Base-by-base conservation (phyloP, 768 basidiomycete genomes). In the Suillus subaureus region DNA sequence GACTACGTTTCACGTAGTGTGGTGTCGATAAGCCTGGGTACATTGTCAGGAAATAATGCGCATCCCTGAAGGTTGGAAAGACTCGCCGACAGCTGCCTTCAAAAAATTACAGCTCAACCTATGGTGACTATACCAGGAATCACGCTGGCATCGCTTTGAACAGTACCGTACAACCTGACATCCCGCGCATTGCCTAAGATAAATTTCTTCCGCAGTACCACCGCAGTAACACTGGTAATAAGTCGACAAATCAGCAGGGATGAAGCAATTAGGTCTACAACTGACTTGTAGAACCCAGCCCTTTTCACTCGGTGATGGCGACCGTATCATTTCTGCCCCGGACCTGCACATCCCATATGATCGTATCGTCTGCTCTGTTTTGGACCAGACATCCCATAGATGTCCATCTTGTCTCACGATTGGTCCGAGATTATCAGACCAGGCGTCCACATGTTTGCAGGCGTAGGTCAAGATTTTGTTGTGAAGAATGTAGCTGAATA, bases 91-190 rank as follows among this genome's bases (percentile, higher is more conserved):
- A 35, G 33, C 55, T 35, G 55, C 55, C 33, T 35, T 35, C 12
- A 37, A n/a, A 35, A 56, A 15, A 8, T 8, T 37, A 56, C 55
- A 56, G 35, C 55, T 56, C 35, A n/a, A 23, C 3, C 13, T 56
- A 12, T 56, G 55, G 55, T 56, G 55, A 56, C 35, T 37, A 23
- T 56, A 15, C 55, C 55, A 56, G 13, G 35, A 56, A 37, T 56
- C 55, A 56, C 55, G 55, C 35, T 56, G 55, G 35, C 55, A 56
- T 8, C 8, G 35, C 18, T 56, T 56, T 37, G 55, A 56, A n/a
- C 55, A 56, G 13, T 56, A 56, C n/a, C 35, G 55, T 7, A 37
- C 35, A 21, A 56, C 55, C 12, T 56, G n/a, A 56, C 55, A 56
- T 23, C 55, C 35, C 35, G 55, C 55, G 11, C 35, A 56, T 56